phyloP scores from a whole-genome alignment of 129 eudicot species.

The Lactuca saligna region DNA sequence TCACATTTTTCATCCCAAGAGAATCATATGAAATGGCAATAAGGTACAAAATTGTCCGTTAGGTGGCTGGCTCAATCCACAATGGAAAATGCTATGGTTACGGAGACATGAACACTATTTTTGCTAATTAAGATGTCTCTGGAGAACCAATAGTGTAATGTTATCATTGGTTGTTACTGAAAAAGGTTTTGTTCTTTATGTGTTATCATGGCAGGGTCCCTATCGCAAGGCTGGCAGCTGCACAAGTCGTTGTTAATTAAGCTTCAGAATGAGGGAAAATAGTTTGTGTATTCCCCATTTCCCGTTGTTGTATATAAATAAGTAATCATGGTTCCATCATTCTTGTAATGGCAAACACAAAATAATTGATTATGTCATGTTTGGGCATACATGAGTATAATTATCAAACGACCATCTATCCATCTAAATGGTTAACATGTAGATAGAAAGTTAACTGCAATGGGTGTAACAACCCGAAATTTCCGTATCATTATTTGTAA shows the following conservation, averaged over 20 bases:
- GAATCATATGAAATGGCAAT: too few species aligned
- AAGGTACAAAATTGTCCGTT: too few species aligned
- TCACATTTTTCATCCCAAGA: too few species aligned
- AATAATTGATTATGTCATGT: constrained; percentile 8
- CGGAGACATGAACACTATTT: too few species aligned
- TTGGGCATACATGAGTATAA: constrained; percentile 22
- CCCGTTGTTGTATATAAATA: constrained; percentile 37
- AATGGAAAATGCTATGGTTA: background rate
- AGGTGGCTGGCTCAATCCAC: too few species aligned
- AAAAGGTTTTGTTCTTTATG: background rate
- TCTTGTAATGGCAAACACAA: constrained; percentile 25
- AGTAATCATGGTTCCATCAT: constrained; percentile 24
- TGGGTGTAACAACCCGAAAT: too few species aligned
- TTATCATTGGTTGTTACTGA: background rate
- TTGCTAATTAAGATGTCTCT: background rate
- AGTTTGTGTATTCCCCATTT: background rate
- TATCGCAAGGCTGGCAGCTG: constrained; percentile 93
- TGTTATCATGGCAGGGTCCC: constrained; percentile 62
- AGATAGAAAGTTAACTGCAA: background rate
- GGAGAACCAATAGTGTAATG: background rate
- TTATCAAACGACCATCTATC: background rate
- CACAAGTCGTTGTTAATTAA: constrained; percentile 62
- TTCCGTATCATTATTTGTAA: too few species aligned
- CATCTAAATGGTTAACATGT: background rate
- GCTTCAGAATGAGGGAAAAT: constrained; percentile 9